phyloP scores from a whole-genome alignment of 2,329 filamentous ascomycete genomes.

The Uncinocarpus reesii region DNA sequence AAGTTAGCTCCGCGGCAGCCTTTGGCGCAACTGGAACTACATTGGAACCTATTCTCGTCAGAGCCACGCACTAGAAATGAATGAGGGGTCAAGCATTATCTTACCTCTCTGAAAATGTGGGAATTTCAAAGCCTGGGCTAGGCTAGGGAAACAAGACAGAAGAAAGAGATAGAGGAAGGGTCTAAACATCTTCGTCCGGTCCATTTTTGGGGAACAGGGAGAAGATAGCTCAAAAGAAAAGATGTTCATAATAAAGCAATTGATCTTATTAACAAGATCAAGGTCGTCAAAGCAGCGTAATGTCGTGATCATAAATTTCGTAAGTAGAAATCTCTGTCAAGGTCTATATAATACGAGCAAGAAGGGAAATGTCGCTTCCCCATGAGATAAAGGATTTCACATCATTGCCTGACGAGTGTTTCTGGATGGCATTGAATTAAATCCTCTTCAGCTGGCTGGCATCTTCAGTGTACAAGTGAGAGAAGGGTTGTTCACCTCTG shows the following conservation, averaged over 20 bases:
- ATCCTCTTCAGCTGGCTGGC: neutral
- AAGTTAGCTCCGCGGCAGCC: constrained; percentile 23
- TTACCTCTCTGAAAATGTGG: constrained; percentile 14
- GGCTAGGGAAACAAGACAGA: neutral
- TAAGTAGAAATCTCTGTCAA: too few species aligned
- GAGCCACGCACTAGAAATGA: neutral
- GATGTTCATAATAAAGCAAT: neutral
- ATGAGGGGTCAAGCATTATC: neutral
- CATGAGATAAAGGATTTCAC: too few species aligned
- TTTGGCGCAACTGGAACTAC: neutral
- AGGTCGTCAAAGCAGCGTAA: too few species aligned
- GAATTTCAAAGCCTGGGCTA: constrained; percentile 11
- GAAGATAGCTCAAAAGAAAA: neutral
- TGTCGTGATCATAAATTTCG: neutral
- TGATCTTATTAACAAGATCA: neutral
- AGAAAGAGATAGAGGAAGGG: neutral
- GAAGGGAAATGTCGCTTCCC: too few species aligned
- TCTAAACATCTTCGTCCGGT: neutral
- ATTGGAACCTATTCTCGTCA: constrained; percentile 11
- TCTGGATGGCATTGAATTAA: neutral
- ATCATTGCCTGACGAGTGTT: neutral
- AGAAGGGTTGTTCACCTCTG: neutral
- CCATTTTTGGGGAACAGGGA: neutral
- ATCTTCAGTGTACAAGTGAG: neutral
- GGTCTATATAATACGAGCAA: too few species aligned